Evolutionary conservation across 2,329 filamentous ascomycete species (phyloP).

Genomic region (Emericellopsis cladophorae): DNA sequence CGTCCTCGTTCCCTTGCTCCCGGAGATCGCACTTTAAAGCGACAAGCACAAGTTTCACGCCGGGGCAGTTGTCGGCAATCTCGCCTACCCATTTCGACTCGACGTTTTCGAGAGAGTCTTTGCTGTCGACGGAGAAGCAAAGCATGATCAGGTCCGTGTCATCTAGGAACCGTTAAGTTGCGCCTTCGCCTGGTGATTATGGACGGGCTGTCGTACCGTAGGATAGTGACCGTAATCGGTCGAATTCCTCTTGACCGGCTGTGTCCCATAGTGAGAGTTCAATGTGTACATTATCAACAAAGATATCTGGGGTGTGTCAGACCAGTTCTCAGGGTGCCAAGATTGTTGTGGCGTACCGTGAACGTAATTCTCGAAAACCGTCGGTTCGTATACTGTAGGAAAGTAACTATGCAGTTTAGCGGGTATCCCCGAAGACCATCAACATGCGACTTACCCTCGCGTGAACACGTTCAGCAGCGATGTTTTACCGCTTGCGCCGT

Average conservation of each 20-base stretch:
- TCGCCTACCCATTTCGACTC: conserved; percentile 98
- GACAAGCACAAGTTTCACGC: conserved; percentile 87
- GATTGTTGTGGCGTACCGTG: conserved; percentile 52
- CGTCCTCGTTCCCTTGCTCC: conserved; percentile 62
- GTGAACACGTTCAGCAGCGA: conserved; percentile 97
- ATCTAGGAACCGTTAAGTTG: conserved; percentile 23
- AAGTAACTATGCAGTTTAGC: conserved; percentile 56
- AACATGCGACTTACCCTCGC: conserved; percentile 59
- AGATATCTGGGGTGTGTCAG: conserved; percentile 61
- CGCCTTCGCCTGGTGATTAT: background rate
- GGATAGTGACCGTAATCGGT: conserved; percentile 84
- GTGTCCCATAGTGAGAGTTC: conserved; percentile 98
- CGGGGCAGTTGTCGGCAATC: conserved; percentile 94
- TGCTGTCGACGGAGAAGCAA: conserved; percentile 94
- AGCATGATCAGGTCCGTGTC: conserved; percentile 98
- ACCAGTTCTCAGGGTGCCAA: background rate
- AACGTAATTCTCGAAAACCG: conserved; percentile 98
- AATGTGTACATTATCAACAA: conserved; percentile 93
- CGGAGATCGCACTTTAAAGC: conserved; percentile 94
- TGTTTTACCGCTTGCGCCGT: conserved; percentile 95
- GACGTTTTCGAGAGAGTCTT: conserved; percentile 94
- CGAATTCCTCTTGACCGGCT: conserved; percentile 97
- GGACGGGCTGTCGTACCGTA: conserved; percentile 47
- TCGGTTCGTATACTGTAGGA: conserved; percentile 95
- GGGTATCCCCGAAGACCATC: background rate